Evolutionary conservation across 768 basidiomycete genomes (phyloP).

Genomic region (Postia placenta): DNA sequence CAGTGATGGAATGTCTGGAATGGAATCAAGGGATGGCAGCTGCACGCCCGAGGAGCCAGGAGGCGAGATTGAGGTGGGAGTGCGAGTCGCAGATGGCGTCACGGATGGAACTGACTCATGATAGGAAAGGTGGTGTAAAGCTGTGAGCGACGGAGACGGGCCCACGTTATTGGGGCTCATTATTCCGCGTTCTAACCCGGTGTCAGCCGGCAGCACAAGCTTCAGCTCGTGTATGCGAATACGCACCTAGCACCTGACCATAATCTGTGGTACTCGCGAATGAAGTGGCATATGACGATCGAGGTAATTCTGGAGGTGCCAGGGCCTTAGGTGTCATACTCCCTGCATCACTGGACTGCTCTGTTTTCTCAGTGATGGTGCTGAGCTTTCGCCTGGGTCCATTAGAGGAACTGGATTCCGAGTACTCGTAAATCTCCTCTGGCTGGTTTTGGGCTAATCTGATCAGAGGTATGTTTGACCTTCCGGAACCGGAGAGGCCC

Average conservation of each 20-base stretch:
- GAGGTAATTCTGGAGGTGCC: slow-evolving; percentile 1
- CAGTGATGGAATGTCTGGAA: slow-evolving; percentile 44
- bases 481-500: slow-evolving; percentile 7
- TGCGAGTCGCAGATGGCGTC: slow-evolving; percentile 40
- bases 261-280: slow-evolving; percentile 48
- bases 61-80: slow-evolving; percentile 29
- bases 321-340: slow-evolving; percentile 9
- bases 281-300: slow-evolving; percentile 29
- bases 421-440: slow-evolving; percentile 7
- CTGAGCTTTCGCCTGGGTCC: slow-evolving; percentile 32
- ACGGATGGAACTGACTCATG: slow-evolving; percentile 52
- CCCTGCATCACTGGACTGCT: slow-evolving; percentile 40
- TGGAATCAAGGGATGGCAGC: slow-evolving; percentile 37
- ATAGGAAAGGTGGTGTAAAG: slow-evolving; percentile 52
- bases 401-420: slow-evolving; percentile 1
- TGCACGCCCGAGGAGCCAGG: slow-evolving; percentile 34
- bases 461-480: slow-evolving; percentile 18
- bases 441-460: slow-evolving; percentile 12
- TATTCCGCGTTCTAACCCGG: slow-evolving; percentile 16
- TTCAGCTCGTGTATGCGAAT: too few species aligned
- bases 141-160: slow-evolving; percentile 64
- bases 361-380: slow-evolving; percentile 64
- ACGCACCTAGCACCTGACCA: slow-evolving; percentile 54
- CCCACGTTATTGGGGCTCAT: slow-evolving; percentile 52
- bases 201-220: too few species aligned